Conservation (phyloP, 306 rosid genomes). For the Fagus sylvatica region DNA sequence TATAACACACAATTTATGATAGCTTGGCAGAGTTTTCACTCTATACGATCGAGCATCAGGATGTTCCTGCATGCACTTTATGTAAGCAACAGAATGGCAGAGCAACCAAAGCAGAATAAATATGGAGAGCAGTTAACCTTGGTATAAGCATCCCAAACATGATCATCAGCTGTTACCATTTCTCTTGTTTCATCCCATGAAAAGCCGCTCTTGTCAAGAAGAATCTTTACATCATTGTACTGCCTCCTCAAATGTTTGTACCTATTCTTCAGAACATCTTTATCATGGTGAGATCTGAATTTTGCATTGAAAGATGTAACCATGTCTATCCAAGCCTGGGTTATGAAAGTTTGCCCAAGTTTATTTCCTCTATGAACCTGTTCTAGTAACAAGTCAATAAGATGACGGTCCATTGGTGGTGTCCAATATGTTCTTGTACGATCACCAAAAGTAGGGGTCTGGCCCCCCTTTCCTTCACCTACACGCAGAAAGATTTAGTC, state of each 20-base stretch:
- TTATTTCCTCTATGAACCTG: constrained; percentile 66
- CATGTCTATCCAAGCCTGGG: constrained; percentile 77
- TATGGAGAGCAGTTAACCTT: constrained; percentile 43
- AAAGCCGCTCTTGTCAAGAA: constrained; percentile 60
- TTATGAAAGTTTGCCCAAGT: constrained; percentile 63
- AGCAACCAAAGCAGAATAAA: constrained; percentile 17
- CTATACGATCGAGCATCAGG: constrained; percentile 72
- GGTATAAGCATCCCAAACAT: constrained; percentile 65
- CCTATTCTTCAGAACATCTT: constrained; percentile 75
- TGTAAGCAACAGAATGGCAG: constrained; percentile 31
- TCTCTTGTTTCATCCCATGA: constrained; percentile 76
- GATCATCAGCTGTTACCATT: constrained; percentile 65
- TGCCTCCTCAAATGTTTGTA: constrained; percentile 67
- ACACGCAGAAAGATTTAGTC: constrained; percentile 18
- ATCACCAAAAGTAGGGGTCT: constrained; percentile 41
- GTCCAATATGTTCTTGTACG: constrained; percentile 81
- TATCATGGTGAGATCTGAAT: constrained; percentile 64
- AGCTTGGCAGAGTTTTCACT: constrained; percentile 76
- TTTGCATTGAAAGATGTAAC: constrained; percentile 49
- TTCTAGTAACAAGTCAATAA: constrained; percentile 64
- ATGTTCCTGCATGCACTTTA: constrained; percentile 53
- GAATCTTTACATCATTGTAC: constrained; percentile 57
- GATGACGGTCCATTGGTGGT: constrained; percentile 69
- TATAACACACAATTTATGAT: constrained; percentile 55
- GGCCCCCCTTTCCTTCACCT: constrained; percentile 50